Conservation (phyloP, 345 rosid genomes). For the Citrus hindsii region DNA sequence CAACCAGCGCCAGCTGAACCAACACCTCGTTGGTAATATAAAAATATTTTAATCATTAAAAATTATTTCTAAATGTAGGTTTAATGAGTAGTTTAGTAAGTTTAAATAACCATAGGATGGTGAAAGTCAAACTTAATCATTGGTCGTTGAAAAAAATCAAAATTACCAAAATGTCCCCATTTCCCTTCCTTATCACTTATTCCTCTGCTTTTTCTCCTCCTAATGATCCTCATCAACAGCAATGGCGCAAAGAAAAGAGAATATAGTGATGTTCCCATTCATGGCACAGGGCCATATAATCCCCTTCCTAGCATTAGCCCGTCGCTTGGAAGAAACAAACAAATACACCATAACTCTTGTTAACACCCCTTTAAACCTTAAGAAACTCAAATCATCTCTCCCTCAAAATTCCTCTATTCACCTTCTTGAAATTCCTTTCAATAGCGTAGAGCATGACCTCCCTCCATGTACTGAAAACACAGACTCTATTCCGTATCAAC, state of each 20-base stretch:
- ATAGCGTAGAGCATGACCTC: slow-evolving; percentile 37
- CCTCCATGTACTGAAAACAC: slow-evolving; percentile 48
- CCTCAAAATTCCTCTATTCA: slow-evolving; percentile 31
- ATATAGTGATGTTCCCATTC: slow-evolving; percentile 37
- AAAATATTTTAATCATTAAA: too few relatives aligned
- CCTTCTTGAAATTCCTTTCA: slow-evolving; percentile 45
- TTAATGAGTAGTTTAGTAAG: too few relatives aligned
- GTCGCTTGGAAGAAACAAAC: slow-evolving; percentile 22
- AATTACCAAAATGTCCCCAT: not conserved
- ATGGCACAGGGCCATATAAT: slow-evolving; percentile 45
- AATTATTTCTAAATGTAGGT: too few relatives aligned
- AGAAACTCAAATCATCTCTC: slow-evolving; percentile 27
- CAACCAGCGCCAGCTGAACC: too few relatives aligned
- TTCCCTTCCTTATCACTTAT: not conserved
- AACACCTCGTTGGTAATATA: too few relatives aligned
- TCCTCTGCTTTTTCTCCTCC: not conserved
- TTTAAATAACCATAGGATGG: rapidly evolving
- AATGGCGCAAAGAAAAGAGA: slow-evolving; percentile 3
- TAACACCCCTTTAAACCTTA: slow-evolving; percentile 28
- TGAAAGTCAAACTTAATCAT: too few relatives aligned
- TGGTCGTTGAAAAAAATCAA: too few relatives aligned
- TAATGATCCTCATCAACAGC: not conserved
- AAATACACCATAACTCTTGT: slow-evolving; percentile 24
- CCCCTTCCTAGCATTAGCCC: slow-evolving; percentile 43
- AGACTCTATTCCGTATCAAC: slow-evolving; percentile 38